These are phyloP conservation scores for Colletotrichum trifolii DNA, from an alignment of 2,329 filamentous ascomycete genomes.

Conservation along the genomic window DNA sequence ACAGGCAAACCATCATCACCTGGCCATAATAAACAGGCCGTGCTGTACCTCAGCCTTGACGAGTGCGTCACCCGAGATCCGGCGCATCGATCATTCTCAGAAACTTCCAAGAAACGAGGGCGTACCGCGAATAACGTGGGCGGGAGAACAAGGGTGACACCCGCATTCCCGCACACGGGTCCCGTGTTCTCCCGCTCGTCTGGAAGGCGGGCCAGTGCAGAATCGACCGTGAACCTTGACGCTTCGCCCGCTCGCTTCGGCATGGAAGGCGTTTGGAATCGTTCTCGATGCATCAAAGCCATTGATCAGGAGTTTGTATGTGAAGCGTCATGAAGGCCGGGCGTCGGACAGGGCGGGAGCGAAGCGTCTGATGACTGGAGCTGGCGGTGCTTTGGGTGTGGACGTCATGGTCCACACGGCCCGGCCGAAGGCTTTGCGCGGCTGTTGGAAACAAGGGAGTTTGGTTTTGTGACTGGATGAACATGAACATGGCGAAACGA, in stretches of 20 bases:
- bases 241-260: constrained; percentile 7
- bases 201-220: constrained; percentile 20
- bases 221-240: too few relatives aligned
- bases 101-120: too few relatives aligned
- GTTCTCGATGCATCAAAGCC: constrained; percentile 11
- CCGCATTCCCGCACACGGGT: not conserved
- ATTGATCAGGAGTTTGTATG: not conserved
- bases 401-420: constrained; percentile 3
- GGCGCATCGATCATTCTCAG: too few relatives aligned
- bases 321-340: constrained; percentile 15
- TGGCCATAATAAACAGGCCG: too few relatives aligned
- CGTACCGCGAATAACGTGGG: too few relatives aligned
- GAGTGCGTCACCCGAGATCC: too few relatives aligned
- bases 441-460: not conserved
- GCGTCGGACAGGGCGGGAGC: constrained; percentile 12
- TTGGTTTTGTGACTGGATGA: not conserved
- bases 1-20: too few relatives aligned
- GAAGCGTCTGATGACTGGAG: constrained; percentile 14
- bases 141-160: too few relatives aligned
- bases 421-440: not conserved
- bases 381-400: not conserved
- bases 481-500: not conserved
- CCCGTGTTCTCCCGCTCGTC: constrained; percentile 26
- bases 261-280: constrained; percentile 22
- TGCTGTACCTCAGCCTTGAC: too few relatives aligned